A percentile compares a stretch with the other conserved stretches of the same genome.
Evolutionary conservation across 306 rosid genomes (phyloP).

Genomic region (Cyamopsis tetragonoloba): DNA sequence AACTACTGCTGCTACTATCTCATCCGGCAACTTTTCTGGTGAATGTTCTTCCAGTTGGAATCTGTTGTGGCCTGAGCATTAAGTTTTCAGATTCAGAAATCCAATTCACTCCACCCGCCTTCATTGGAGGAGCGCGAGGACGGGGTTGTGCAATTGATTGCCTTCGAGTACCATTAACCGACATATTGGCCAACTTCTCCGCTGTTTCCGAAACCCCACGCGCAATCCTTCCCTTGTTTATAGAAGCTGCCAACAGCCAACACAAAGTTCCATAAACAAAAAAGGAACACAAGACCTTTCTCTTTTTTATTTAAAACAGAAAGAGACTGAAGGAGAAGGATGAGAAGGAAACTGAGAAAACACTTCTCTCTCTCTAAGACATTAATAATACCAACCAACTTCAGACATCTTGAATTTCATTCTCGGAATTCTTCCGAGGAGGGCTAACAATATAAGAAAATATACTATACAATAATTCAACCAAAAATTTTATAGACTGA

Average conservation of each 20-base stretch:
- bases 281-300: background rate
- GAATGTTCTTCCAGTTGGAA: constrained; percentile 55
- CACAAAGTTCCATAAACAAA: background rate
- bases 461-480: background rate
- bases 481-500: background rate
- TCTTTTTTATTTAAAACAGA: background rate
- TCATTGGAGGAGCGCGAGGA: constrained; percentile 67
- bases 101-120: constrained; percentile 90
- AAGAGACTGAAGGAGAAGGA: too few species aligned
- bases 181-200: constrained; percentile 74
- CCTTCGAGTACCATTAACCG: constrained; percentile 50
- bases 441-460: background rate
- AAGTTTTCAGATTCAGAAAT: constrained; percentile 56
- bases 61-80: constrained; percentile 56
- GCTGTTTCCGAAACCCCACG: constrained; percentile 69
- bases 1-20: background rate
- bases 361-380: background rate
- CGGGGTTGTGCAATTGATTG: constrained; percentile 48
- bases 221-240: constrained; percentile 49
- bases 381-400: background rate
- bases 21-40: constrained; percentile 77
- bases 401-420: background rate
- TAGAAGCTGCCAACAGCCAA: constrained; percentile 42
- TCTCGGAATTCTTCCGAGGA: background rate
- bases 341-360: background rate